These are phyloP conservation scores for Ambrosia hybrid DNA, from an alignment of 140 eudicot species.

Conservation along the genomic window DNA sequence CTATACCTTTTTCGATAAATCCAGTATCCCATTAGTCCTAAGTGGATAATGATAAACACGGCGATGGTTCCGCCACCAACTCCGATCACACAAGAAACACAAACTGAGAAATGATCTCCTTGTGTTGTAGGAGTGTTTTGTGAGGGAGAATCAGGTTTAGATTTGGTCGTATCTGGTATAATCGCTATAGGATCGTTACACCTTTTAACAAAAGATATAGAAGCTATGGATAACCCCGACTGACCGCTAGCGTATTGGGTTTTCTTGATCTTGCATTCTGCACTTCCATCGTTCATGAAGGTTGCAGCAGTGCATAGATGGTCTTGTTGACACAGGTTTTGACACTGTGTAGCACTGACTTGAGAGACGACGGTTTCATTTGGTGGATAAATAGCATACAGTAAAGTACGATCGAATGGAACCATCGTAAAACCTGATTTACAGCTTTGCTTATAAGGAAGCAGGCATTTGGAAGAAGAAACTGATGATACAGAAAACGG, in stretches of 20 bases:
- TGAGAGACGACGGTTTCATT: constrained; percentile 46
- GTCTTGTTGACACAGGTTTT: constrained; percentile 50
- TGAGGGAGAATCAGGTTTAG: constrained; percentile 34
- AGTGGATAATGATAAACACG: constrained; percentile 41
- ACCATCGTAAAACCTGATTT: constrained; percentile 50
- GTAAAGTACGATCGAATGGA: constrained; percentile 45
- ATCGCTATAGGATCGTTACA: constrained; percentile 65
- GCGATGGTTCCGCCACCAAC: constrained; percentile 44
- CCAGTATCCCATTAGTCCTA: constrained; percentile 42
- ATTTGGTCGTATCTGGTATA: constrained; percentile 33
- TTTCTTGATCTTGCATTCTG: constrained; percentile 46
- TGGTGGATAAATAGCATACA: constrained; percentile 63
- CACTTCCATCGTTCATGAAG: constrained; percentile 54
- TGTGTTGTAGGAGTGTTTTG: not conserved
- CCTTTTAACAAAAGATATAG: constrained; percentile 51
- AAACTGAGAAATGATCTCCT: constrained; percentile 26
- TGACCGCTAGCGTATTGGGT: constrained; percentile 61
- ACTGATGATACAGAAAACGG: constrained; percentile 40
- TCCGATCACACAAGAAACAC: constrained; percentile 52
- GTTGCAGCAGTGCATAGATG: constrained; percentile 64
- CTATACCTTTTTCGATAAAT: constrained; percentile 39
- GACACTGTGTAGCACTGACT: constrained; percentile 44
- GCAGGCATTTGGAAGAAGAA: constrained; percentile 49
- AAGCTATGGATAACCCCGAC: constrained; percentile 36
- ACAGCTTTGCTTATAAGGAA: constrained; percentile 52